Evolutionary conservation across 441 rosid genomes (phyloP).

Genomic region (Metrosideros polymorpha): DNA sequence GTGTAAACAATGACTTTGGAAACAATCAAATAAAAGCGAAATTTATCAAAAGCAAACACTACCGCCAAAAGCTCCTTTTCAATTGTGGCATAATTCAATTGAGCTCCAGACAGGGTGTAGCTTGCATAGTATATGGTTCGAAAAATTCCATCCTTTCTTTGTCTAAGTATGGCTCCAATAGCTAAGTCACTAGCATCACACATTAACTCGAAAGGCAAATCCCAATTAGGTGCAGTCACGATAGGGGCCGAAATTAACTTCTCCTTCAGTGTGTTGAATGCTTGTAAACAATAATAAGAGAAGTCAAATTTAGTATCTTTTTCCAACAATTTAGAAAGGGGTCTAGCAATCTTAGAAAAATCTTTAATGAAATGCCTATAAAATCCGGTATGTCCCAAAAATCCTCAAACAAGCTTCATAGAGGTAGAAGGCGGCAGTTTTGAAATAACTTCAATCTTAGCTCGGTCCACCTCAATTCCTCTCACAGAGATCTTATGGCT

Average conservation of each 20-base stretch:
- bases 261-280: neutral
- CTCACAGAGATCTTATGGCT: neutral
- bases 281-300: neutral
- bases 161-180: no score
- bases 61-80: neutral
- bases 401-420: neutral
- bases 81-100: neutral
- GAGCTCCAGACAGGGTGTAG: neutral
- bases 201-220: neutral
- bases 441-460: neutral
- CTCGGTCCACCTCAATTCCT: slow-evolving; percentile 1
- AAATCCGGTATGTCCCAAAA: neutral
- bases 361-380: neutral
- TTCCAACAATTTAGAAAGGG: neutral
- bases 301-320: neutral
- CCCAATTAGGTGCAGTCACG: neutral
- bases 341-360: neutral
- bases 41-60: neutral
- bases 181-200: no score
- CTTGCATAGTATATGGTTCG: neutral
- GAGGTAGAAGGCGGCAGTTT: neutral
- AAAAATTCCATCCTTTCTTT: neutral
- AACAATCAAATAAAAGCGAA: neutral
- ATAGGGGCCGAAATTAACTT: neutral
- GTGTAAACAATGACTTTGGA: no score